Conservation (phyloP, 345 rosid species). For the Lepidium africanum region DNA sequence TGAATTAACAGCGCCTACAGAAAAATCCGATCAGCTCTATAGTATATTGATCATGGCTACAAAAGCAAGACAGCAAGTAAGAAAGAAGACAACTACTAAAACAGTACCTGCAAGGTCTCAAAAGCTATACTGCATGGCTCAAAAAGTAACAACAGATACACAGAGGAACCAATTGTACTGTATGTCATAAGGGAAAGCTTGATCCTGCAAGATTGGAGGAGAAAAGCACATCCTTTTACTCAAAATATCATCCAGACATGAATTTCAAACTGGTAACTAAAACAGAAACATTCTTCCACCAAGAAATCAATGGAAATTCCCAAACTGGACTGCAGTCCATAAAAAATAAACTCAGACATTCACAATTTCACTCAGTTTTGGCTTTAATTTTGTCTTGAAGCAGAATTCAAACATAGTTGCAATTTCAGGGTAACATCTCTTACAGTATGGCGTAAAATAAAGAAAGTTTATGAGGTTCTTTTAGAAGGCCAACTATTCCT, state of each 20-base stretch:
- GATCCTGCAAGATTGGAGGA: conserved; percentile 24
- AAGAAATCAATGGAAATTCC: neutral
- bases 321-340: neutral
- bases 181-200: conserved; percentile 33
- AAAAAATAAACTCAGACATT: conserved; percentile 1
- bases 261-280: neutral
- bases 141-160: conserved; percentile 33
- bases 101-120: conserved; percentile 36
- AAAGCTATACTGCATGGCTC: conserved; percentile 39
- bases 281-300: neutral
- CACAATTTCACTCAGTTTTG: neutral
- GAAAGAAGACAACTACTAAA: neutral
- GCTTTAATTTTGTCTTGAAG: neutral
- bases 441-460: neutral
- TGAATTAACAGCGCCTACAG: conserved; percentile 82
- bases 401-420: neutral
- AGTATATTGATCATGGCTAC: neutral
- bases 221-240: neutral
- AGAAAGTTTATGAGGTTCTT: neutral
- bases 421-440: neutral
- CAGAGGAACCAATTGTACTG: conserved; percentile 27
- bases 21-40: neutral
- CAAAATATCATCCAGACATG: neutral
- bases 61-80: neutral
- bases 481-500: too few species aligned